Evolutionary conservation across 345 rosid genomes (phyloP).

Genomic region (Turritis glabra): DNA sequence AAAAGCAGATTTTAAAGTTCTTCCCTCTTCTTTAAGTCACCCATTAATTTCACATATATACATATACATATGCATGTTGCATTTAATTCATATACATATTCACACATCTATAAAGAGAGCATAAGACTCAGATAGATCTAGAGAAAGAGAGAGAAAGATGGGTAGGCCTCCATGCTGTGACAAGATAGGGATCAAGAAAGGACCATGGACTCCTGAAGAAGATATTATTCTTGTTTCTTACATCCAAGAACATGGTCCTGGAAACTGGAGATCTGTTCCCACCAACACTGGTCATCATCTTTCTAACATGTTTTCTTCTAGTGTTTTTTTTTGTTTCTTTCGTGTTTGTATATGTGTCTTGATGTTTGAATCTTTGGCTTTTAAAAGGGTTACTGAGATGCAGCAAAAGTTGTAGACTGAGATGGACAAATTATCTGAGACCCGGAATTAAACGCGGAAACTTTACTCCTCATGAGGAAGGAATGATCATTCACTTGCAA

Average conservation of each 20-base stretch:
- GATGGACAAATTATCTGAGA: constrained; percentile 99
- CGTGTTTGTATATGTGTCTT: constrained; percentile 1
- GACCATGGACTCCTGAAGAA: constrained; percentile 99
- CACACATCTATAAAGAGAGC: constrained; percentile 37
- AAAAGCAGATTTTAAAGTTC: constrained; percentile 33
- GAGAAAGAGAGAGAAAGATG: constrained; percentile 48
- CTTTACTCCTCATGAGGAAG: constrained; percentile 97
- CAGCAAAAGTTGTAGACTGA: constrained; percentile 98
- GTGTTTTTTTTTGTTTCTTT: not conserved
- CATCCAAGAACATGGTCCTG: constrained; percentile 95
- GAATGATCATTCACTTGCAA: constrained; percentile 96
- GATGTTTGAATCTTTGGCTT: constrained; percentile 14
- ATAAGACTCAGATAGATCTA: constrained; percentile 25
- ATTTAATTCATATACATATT: constrained; percentile 38
- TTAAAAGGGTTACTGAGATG: constrained; percentile 76
- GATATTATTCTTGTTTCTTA: constrained; percentile 92
- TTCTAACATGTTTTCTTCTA: not conserved
- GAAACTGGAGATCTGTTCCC: constrained; percentile 97
- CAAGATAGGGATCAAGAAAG: constrained; percentile 90
- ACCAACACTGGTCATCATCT: constrained; percentile 63
- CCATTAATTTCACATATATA: constrained; percentile 34
- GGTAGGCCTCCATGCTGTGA: constrained; percentile 96
- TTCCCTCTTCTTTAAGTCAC: constrained; percentile 45
- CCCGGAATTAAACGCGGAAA: constrained; percentile 99
- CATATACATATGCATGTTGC: constrained; percentile 22